phyloP scores from a whole-genome alignment of 305 asterid species.

The Solanum chacoense region DNA sequence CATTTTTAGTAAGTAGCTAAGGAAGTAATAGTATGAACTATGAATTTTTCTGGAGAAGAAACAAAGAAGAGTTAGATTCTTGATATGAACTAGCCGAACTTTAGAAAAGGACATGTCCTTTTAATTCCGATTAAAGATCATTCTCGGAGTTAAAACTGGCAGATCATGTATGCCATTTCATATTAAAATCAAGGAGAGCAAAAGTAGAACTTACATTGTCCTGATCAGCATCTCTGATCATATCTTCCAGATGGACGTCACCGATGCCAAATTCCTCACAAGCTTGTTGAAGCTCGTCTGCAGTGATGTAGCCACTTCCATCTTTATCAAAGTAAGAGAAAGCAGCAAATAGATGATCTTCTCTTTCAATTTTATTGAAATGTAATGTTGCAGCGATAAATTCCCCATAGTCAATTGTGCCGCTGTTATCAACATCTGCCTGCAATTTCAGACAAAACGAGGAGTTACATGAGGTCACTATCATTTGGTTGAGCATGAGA shows the following conservation, averaged over 20 bases:
- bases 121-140: neutral
- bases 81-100: neutral
- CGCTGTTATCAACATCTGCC: slow-evolving; percentile 82
- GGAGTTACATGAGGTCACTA: neutral
- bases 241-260: slow-evolving; percentile 58
- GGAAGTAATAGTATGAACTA: neutral
- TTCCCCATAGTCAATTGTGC: slow-evolving; percentile 71
- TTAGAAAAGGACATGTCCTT: neutral
- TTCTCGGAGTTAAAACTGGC: neutral
- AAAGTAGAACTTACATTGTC: slow-evolving; percentile 55
- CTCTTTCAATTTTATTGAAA: slow-evolving; percentile 64
- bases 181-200: neutral
- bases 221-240: slow-evolving; percentile 73
- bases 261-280: slow-evolving; percentile 66
- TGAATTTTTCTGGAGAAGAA: neutral
- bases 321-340: slow-evolving; percentile 78
- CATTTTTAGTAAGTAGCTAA: neutral
- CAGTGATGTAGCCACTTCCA: slow-evolving; percentile 71
- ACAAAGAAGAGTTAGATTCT: neutral
- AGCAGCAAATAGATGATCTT: slow-evolving; percentile 69
- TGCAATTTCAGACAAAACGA: slow-evolving; percentile 13
- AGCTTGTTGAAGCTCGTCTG: slow-evolving; percentile 76
- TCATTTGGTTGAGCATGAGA: neutral
- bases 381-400: slow-evolving; percentile 77
- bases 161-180: neutral